These are phyloP conservation scores for Fusarium pseudograminearum DNA, from an alignment of 2,329 filamentous ascomycete genomes.

Conservation along the genomic window DNA sequence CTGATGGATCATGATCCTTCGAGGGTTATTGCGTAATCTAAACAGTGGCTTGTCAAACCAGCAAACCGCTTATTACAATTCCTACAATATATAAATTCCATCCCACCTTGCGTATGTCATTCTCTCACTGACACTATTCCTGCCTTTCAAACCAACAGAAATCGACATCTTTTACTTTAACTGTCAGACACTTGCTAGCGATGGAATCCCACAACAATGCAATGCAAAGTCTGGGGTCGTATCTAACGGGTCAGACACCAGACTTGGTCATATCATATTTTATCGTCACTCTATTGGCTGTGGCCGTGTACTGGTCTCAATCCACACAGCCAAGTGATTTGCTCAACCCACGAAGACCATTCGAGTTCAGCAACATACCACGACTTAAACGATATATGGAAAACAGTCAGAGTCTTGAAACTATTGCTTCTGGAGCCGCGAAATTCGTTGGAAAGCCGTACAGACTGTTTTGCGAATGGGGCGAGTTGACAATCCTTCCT, in stretches of 20 bases:
- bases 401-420: not conserved
- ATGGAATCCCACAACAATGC: not conserved
- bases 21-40: not conserved
- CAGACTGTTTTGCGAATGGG: not conserved
- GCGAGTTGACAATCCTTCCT: not conserved
- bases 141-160: accelerated
- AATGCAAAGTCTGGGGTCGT: too few relatives aligned
- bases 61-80: not conserved
- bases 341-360: not conserved
- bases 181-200: too few relatives aligned
- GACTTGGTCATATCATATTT: not conserved
- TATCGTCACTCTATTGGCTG: not conserved
- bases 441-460: not conserved
- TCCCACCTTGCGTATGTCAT: accelerated
- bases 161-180: not conserved
- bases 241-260: too few relatives aligned
- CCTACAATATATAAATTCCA: not conserved
- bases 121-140: not conserved
- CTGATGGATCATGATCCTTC: not conserved
- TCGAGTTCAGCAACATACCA: not conserved
- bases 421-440: not conserved
- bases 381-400: not conserved
- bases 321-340: not conserved
- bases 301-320: not conserved
- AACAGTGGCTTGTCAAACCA: too few relatives aligned